Base-by-base conservation (phyloP, 2,329 filamentous ascomycete species). In the Venturiaceae sp. region DNA sequence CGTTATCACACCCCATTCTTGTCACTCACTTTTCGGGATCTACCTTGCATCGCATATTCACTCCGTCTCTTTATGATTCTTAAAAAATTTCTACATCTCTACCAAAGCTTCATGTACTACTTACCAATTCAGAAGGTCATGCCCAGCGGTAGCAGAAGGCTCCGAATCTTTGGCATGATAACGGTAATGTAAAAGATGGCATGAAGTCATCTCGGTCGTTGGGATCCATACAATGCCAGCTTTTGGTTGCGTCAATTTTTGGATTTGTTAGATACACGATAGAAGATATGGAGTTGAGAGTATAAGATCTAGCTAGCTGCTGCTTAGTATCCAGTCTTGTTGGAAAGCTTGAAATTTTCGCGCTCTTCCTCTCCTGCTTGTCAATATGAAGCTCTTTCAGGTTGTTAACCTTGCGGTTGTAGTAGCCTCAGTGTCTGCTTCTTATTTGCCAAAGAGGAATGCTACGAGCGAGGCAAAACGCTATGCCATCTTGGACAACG, bases 401-500 rank as follows among this genome's bases (percentile, higher is more conserved):
- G 13, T 32, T 6, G 58, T 28, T 23, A 19, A 53, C 30, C 55
- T 53, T n/a, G 37, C 54, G 19, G 16, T 53, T 13, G 34, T 55
- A 23, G 55, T 37, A 14, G 37, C 33, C 23, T 52, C 58, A 14
- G n/a, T 44, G 8, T 9, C 32, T 4, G 5, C 39, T n/a, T 28
- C 30, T 5, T 55, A 55, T 26, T 47, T 39, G 14, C 19, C 21
- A 8, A 53, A 53, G 37, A 33, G 34, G 9, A 58, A 56, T 19
- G 13, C 32, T 28, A 44, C 54, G 11, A 19, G 8, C 14, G 9
- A 28, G 5, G 41, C 36, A 37, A 28, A 28, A 53, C 63, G 62
- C 23, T 67, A 74, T 63, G 68, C 68, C 30, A 74, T 79, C 61
- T 63, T 78, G 53, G 74, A 79, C 64, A 78, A 78, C 61, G 75